These are phyloP conservation scores for Crithidia brevicula DNA, from an alignment of 208 protist genomes.

Conservation along the genomic window DNA sequence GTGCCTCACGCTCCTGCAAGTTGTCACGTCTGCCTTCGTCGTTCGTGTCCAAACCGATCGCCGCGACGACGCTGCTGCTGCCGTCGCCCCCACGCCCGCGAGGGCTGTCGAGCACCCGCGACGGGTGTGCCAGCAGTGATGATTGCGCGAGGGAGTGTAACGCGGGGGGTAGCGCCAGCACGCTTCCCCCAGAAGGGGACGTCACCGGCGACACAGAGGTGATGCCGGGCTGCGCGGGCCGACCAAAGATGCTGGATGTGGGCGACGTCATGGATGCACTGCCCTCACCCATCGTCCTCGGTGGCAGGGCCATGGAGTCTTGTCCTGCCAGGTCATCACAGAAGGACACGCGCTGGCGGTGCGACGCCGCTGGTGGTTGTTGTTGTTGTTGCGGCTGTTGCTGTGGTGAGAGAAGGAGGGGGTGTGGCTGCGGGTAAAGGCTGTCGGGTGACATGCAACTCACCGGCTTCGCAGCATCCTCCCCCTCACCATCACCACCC, in stretches of 20 bases:
- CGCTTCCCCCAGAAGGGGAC: neutral
- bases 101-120: neutral
- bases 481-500: neutral
- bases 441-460: neutral
- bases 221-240: neutral
- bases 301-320: neutral
- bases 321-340: conserved; percentile 2
- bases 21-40: neutral
- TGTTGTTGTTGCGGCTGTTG: neutral
- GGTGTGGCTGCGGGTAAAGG: neutral
- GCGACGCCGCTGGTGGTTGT: neutral
- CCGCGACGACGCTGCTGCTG: neutral
- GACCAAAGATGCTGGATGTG: neutral
- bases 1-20: neutral
- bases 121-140: no score
- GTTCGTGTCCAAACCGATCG: neutral
- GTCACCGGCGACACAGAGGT: conserved; percentile 1
- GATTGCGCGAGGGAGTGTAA: no score
- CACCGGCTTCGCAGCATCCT: neutral
- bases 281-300: neutral
- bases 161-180: neutral
- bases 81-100: neutral
- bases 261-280: neutral
- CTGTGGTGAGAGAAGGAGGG: neutral
- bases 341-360: conserved; percentile 11